Evolutionary conservation across 176 grass and related monocot genomes (phyloP).

Genomic region (Phragmites australis): DNA sequence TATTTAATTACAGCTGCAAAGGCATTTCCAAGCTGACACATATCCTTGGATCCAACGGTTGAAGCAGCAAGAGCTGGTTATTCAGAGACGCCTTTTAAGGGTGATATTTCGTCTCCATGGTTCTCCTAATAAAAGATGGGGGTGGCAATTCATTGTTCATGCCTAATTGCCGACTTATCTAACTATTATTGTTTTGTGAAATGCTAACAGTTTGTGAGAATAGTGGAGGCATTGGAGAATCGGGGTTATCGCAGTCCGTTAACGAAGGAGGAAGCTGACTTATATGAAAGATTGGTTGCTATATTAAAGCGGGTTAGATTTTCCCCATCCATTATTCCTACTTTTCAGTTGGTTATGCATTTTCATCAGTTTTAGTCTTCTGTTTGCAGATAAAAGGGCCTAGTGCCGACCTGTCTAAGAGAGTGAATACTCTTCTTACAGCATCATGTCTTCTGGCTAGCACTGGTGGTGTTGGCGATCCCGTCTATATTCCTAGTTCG

Average conservation of each 20-base stretch:
- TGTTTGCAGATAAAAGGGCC: constrained; percentile 73
- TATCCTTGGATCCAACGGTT: constrained; percentile 79
- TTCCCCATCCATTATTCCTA: not conserved
- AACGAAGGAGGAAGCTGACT: constrained; percentile 71
- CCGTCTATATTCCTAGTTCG: constrained; percentile 68
- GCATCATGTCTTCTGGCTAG: constrained; percentile 66
- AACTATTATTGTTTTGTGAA: constrained; percentile 35
- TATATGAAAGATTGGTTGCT: constrained; percentile 63
- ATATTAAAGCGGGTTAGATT: constrained; percentile 68
- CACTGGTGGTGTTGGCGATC: constrained; percentile 40
- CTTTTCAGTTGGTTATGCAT: not conserved
- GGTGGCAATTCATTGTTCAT: not conserved
- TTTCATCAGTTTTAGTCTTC: constrained; percentile 14
- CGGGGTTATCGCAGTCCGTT: constrained; percentile 70
- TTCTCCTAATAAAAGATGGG: constrained; percentile 14
- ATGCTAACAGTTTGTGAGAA: constrained; percentile 75
- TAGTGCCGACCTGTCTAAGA: constrained; percentile 70
- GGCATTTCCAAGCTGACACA: constrained; percentile 90
- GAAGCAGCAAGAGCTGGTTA: constrained; percentile 85
- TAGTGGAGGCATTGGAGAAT: constrained; percentile 87
- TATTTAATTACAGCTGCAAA: constrained; percentile 64
- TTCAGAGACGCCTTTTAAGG: constrained; percentile 90
- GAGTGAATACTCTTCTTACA: constrained; percentile 79
- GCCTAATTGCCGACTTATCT: not conserved
- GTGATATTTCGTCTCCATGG: constrained; percentile 46